Base-by-base conservation (phyloP, 306 rosid species). In the Sicyos baderoa region DNA sequence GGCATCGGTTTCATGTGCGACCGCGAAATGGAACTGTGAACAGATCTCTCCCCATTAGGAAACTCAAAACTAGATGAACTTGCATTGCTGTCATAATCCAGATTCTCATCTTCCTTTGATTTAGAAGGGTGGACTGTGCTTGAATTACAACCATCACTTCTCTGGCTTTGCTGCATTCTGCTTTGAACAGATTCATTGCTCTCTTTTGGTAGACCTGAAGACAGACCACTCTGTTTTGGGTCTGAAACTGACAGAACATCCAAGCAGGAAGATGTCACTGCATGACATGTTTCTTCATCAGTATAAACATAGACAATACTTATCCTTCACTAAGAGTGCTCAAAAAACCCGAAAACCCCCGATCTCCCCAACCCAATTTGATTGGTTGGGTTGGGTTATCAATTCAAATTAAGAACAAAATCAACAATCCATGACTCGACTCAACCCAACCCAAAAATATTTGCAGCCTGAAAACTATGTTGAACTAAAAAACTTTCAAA, bases 31-130 rank as follows among this genome's bases (percentile, higher is more conserved):
- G 76, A 86, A 73, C 79, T 82, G 76, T 75, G 86, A 15, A 50
- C 84, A 12, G 85, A 57, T 64, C 89, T 87, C 76, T 92, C 98
- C 68, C 95, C 95, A 59, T 86, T 89, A 66, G 86, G 95, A 73
- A 92, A 92, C 87, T 92, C 98, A n/a, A 92, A 92, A 73, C 98
- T 92, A 0, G 98, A 92, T 2, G 98, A 92, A 80, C 98, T 92
- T 63, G 98, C 96, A 74, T 92, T 90, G 68, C 98, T 92, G 68
- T 92, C 98, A 68, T 89, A 92, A 72, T 89, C 98, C 42, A 89
- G 86, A 78, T 85, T 86, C 23, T 92, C 98, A 32, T 92, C 98
- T 79, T 92, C 98, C 54, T 17, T 49, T 14, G 59, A 56, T 78
- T 89, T 85, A 75, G 82, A 14, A 0, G 85, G 91, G 40, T 92